Evolutionary conservation across 495 filamentous ascomycete genomes (phyloP).

Genomic region (Sporormia fimetaria): DNA sequence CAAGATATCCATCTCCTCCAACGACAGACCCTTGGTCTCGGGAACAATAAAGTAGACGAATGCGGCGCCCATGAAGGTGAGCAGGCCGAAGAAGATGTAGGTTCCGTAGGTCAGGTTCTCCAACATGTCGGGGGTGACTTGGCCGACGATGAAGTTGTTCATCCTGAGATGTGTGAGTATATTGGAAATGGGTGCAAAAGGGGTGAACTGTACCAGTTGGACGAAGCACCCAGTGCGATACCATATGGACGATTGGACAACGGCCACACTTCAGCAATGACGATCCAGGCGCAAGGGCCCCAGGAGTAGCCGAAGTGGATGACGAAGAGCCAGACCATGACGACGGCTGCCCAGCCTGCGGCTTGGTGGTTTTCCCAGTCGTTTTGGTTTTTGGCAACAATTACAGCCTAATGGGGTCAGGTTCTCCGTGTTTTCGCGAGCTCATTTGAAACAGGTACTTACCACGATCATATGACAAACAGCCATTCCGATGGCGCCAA

Average conservation of each 20-base stretch:
- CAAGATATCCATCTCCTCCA: slow-evolving; percentile 55
- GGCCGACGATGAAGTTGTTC: slow-evolving; percentile 59
- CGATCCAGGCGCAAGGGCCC: slow-evolving; percentile 56
- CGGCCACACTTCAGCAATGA: slow-evolving; percentile 66
- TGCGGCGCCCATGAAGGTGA: slow-evolving; percentile 52
- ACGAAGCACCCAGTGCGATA: slow-evolving; percentile 55
- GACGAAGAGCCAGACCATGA: slow-evolving; percentile 75
- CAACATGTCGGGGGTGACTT: slow-evolving; percentile 70
- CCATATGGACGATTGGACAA: slow-evolving; percentile 62
- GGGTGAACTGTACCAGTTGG: slow-evolving; percentile 30
- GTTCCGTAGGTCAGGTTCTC: slow-evolving; percentile 60
- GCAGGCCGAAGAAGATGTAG: slow-evolving; percentile 65
- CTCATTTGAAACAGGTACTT: slow-evolving; percentile 2
- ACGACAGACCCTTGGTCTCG: slow-evolving; percentile 40
- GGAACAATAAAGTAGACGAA: slow-evolving; percentile 42
- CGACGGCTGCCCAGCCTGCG: slow-evolving; percentile 67
- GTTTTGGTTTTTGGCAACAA: slow-evolving; percentile 53
- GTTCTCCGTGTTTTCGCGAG: background rate
- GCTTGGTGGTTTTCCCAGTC: slow-evolving; percentile 47
- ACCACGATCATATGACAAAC: slow-evolving; percentile 52
- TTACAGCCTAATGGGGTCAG: slow-evolving; percentile 39
- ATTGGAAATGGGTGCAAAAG: background rate
- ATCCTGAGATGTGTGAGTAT: slow-evolving; percentile 36
- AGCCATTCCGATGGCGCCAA: slow-evolving; percentile 34
- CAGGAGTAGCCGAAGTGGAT: slow-evolving; percentile 69